Evolutionary conservation across 495 filamentous ascomycete genomes (phyloP).

Genomic region (Sabuloglossum arenarium): DNA sequence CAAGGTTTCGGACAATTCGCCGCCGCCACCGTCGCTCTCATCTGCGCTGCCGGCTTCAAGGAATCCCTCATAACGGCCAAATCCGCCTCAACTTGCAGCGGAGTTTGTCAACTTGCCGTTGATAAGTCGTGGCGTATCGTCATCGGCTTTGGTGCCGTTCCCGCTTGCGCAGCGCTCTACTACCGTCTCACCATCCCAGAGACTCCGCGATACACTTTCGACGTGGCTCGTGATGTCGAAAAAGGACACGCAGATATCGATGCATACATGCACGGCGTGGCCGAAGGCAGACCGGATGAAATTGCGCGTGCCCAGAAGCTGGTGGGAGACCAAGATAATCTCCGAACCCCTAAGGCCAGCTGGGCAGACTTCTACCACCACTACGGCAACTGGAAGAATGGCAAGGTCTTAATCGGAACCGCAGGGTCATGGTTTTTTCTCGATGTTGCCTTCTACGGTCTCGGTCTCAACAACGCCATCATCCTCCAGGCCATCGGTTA

Average conservation of each 20-base stretch:
- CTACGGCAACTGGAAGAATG: conserved; percentile 45
- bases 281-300: conserved; percentile 41
- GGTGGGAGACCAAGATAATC: conserved; percentile 21
- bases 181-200: conserved; percentile 81
- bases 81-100: conserved; percentile 30
- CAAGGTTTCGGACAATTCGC: conserved; percentile 60
- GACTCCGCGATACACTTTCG: conserved; percentile 66
- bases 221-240: conserved; percentile 50
- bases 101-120: conserved; percentile 43
- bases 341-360: conserved; percentile 39
- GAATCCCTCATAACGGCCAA: conserved; percentile 34
- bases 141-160: conserved; percentile 64
- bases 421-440: conserved; percentile 66
- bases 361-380: conserved; percentile 41
- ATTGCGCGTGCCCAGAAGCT: conserved; percentile 29
- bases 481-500: conserved; percentile 50
- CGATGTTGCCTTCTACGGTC: conserved; percentile 64
- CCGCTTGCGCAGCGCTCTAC: conserved; percentile 56
- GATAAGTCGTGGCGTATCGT: conserved; percentile 75
- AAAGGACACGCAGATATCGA: conserved; percentile 44
- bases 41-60: conserved; percentile 56
- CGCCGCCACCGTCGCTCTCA: conserved; percentile 48
- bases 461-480: conserved; percentile 53
- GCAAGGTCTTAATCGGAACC: conserved; percentile 50
- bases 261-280: conserved; percentile 35